These are phyloP conservation scores for Malus fusca DNA, from an alignment of 306 rosid species.

Conservation along the genomic window DNA sequence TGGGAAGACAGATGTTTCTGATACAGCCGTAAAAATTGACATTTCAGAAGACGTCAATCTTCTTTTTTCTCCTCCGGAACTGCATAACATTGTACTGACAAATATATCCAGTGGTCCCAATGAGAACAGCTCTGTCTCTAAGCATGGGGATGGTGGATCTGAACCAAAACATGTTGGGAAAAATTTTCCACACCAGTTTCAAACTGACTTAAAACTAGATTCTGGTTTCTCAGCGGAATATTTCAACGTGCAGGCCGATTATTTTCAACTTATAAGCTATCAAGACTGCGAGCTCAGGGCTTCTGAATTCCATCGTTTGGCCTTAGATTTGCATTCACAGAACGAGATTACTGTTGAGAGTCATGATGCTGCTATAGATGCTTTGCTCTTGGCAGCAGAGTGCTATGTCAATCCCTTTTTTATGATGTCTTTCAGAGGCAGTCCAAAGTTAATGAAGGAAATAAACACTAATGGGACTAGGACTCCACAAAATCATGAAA, in stretches of 20 bases:
- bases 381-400: constrained; percentile 88
- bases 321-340: constrained; percentile 74
- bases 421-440: constrained; percentile 48
- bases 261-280: constrained; percentile 65
- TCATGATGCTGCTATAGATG: constrained; percentile 91
- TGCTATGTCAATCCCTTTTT: constrained; percentile 89
- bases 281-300: constrained; percentile 71
- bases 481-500: constrained; percentile 28
- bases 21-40: constrained; percentile 48
- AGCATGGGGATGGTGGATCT: constrained; percentile 29
- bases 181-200: constrained; percentile 23
- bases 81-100: constrained; percentile 48
- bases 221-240: constrained; percentile 50
- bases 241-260: constrained; percentile 73
- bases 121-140: constrained; percentile 40
- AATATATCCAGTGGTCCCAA: constrained; percentile 34
- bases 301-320: constrained; percentile 77
- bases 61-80: constrained; percentile 63
- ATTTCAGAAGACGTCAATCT: constrained; percentile 52
- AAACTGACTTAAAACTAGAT: constrained; percentile 42
- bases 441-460: constrained; percentile 37
- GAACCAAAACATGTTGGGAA: constrained; percentile 47
- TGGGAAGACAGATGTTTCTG: constrained; percentile 51
- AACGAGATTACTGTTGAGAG: constrained; percentile 59
- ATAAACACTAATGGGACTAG: constrained; percentile 27